Percentiles rank a stretch among this genome's conserved stretches.
Conservation (phyloP, 139 green algal species). For the Tetradesmus obliquus region DNA sequence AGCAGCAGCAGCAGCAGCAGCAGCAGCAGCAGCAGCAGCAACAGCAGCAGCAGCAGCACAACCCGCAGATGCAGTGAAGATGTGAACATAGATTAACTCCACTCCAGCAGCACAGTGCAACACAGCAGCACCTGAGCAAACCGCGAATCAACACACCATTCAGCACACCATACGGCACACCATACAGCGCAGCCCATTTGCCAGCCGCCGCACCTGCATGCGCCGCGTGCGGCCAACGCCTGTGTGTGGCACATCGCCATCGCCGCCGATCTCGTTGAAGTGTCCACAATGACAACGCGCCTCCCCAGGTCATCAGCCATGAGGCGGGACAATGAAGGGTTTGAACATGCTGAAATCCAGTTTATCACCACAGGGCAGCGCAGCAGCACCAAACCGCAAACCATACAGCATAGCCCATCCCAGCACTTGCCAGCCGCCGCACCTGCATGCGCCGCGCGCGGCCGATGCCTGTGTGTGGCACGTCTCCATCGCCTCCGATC, state of each 20-base stretch:
- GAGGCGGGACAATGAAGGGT: conserved; percentile 53
- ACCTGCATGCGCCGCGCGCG: conserved; percentile 93
- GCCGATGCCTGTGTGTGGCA: conserved; percentile 96
- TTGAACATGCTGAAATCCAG: no score
- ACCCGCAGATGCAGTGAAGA: no score
- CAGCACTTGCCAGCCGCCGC: not conserved
- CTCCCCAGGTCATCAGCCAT: conserved; percentile 83
- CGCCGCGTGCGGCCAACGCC: conserved; percentile 92
- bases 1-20: conserved; percentile 12
- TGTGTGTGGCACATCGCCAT: conserved; percentile 93
- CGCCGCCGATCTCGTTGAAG: conserved; percentile 93
- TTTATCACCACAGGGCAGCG: no score
- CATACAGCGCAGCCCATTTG: not conserved
- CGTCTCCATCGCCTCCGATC: conserved; percentile 92
- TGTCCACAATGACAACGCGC: conserved; percentile 93
- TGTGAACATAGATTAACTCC: no score
- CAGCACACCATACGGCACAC: not conserved
- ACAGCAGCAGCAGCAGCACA: not conserved
- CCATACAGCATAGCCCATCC: not conserved
- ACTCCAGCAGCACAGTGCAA: no score
- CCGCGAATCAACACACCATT: no score
- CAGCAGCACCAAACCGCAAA: not conserved
- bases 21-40: not conserved
- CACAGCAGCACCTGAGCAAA: no score
- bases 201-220: conserved; percentile 82